These are phyloP conservation scores for Stephania japonica DNA, from an alignment of 164 flowering plant species.

Conservation along the genomic window DNA sequence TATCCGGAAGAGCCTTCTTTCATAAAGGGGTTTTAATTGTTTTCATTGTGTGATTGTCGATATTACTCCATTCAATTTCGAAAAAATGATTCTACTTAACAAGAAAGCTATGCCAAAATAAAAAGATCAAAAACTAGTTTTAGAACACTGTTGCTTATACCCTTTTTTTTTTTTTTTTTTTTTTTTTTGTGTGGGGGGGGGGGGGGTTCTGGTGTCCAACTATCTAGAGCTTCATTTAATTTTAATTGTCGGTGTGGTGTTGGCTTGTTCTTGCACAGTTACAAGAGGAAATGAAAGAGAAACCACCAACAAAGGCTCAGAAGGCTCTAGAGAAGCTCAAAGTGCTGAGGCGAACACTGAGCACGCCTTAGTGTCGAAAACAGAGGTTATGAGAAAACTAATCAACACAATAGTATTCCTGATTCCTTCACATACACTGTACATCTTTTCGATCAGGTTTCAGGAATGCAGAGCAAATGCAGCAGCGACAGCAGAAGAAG, in stretches of 20 bases:
- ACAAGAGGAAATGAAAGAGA: constrained; percentile 32
- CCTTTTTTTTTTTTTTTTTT: no score
- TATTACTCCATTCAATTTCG: no score
- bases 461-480: not conserved
- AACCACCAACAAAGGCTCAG: constrained; percentile 32
- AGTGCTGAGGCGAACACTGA: constrained; percentile 38
- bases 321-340: constrained; percentile 32
- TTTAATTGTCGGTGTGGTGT: not conserved
- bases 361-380: constrained; percentile 25
- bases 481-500: not conserved
- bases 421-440: not conserved
- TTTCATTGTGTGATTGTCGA: no score
- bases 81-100: no score
- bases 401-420: not conserved
- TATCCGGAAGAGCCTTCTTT: no score
- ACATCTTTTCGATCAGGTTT: not conserved
- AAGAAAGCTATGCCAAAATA: no score
- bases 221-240: not conserved
- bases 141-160: no score
- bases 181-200: no score
- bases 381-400: not conserved
- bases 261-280: constrained; percentile 25
- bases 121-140: no score
- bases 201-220: no score
- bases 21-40: not conserved